phyloP scores from a whole-genome alignment of 2,329 filamentous ascomycete genomes.

The Aspergillus awamori region DNA sequence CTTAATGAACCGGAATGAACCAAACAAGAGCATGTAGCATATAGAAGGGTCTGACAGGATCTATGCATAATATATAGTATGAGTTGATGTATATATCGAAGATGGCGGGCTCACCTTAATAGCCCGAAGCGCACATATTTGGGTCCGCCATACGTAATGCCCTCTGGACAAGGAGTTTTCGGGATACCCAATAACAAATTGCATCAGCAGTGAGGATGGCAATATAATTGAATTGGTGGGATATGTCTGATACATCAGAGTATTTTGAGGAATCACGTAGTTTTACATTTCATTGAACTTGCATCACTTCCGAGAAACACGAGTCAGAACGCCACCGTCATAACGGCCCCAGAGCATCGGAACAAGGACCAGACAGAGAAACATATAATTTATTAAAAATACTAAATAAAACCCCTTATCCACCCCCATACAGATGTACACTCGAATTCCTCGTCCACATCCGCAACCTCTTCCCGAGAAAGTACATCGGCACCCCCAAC shows the following conservation, averaged over 20 bases:
- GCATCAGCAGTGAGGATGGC: too few species aligned
- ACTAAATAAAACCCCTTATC: too few species aligned
- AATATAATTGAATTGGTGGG: too few species aligned
- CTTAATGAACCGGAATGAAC: neutral
- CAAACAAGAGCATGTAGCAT: neutral
- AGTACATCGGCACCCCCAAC: conserved; percentile 1
- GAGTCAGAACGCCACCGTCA: too few species aligned
- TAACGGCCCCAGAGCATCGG: too few species aligned
- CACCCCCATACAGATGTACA: conserved; percentile 2
- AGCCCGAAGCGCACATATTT: neutral
- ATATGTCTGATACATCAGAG: too few species aligned
- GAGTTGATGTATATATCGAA: neutral
- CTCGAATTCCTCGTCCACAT: neutral
- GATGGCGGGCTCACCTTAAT: neutral
- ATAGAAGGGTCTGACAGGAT: neutral
- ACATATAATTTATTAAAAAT: too few species aligned
- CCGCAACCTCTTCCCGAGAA: conserved; percentile 6
- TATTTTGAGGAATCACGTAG: too few species aligned
- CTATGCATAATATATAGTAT: neutral
- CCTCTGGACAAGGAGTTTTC: neutral
- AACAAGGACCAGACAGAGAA: too few species aligned
- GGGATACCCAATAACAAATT: too few species aligned
- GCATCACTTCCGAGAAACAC: too few species aligned
- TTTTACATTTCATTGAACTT: too few species aligned
- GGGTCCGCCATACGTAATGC: neutral